A percentile compares a stretch with the other conserved stretches of the same genome.
Evolutionary conservation across 2,329 filamentous ascomycete genomes (phyloP).

Genomic region (Fusarium bactridioides): DNA sequence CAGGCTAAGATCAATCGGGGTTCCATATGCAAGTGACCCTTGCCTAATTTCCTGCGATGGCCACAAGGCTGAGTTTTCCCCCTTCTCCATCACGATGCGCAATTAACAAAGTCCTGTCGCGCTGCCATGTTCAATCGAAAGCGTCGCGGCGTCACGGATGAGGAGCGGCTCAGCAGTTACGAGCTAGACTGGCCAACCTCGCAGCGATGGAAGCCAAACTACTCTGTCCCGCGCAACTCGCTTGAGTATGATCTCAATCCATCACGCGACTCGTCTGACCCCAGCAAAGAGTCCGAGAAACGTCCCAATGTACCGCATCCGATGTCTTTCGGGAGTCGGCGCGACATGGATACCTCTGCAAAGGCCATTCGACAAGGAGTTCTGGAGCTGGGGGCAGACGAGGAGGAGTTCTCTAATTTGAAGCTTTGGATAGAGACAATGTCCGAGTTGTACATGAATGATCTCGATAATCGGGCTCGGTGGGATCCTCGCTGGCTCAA

Average conservation of each 20-base stretch:
- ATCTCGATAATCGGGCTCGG: constrained; percentile 23
- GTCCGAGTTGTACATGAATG: constrained; percentile 44
- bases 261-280: constrained; percentile 22
- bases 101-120: not conserved
- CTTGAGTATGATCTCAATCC: not conserved
- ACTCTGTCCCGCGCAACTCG: constrained; percentile 28
- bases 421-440: constrained; percentile 43
- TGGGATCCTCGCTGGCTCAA: constrained; percentile 18
- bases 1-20: not conserved
- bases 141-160: not conserved
- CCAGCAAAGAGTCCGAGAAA: not conserved
- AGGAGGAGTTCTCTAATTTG: constrained; percentile 37
- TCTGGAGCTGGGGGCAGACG: not conserved
- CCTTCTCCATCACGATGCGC: not conserved
- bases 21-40: not conserved
- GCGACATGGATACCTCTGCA: constrained; percentile 25
- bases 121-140: constrained; percentile 21
- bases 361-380: not conserved
- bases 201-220: constrained; percentile 42
- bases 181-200: constrained; percentile 29
- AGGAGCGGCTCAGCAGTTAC: constrained; percentile 26
- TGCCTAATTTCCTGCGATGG: not conserved
- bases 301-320: not conserved
- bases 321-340: constrained; percentile 15
- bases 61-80: constrained; percentile 4